These are phyloP conservation scores for Babesia ovis DNA, from an alignment of 169 alveolate species.

Conservation along the genomic window DNA sequence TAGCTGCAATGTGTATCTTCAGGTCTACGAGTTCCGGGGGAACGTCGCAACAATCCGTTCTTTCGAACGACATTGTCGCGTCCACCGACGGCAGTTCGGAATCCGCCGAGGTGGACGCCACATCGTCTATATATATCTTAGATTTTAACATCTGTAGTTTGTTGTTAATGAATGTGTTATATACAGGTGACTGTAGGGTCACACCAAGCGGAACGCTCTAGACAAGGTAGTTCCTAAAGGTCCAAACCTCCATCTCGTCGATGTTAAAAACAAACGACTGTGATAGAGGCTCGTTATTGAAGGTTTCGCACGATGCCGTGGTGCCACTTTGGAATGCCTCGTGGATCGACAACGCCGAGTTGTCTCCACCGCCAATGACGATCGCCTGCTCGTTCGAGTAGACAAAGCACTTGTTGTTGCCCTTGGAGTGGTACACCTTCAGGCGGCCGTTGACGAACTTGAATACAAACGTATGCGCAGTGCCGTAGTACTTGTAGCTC, in stretches of 20 bases:
- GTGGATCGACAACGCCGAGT: conserved; percentile 58
- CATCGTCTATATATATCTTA: too few relatives aligned
- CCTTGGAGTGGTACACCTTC: conserved; percentile 47
- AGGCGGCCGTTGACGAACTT: conserved; percentile 62
- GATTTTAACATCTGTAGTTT: too few relatives aligned
- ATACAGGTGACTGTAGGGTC: too few relatives aligned
- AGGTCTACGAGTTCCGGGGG: conserved; percentile 12
- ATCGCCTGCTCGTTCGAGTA: conserved; percentile 57
- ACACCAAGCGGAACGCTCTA: too few relatives aligned
- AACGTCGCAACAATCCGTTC: neutral
- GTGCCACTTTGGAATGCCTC: conserved; percentile 56
- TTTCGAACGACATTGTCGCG: neutral
- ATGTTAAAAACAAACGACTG: conserved; percentile 31
- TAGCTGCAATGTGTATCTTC: neutral
- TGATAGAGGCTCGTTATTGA: conserved; percentile 57
- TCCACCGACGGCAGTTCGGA: neutral
- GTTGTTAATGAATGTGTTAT: too few relatives aligned
- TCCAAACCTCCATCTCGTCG: conserved; percentile 64
- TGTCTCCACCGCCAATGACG: conserved; percentile 63
- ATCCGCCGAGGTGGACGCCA: conserved; percentile 36
- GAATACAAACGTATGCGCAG: conserved; percentile 84
- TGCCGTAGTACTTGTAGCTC: conserved; percentile 80
- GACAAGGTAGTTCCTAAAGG: conserved; percentile 52
- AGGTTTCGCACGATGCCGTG: conserved; percentile 60
- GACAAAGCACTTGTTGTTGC: conserved; percentile 53